Base-by-base conservation (phyloP, 2,329 filamentous ascomycete species). In the Colletotrichum higginsianum region DNA sequence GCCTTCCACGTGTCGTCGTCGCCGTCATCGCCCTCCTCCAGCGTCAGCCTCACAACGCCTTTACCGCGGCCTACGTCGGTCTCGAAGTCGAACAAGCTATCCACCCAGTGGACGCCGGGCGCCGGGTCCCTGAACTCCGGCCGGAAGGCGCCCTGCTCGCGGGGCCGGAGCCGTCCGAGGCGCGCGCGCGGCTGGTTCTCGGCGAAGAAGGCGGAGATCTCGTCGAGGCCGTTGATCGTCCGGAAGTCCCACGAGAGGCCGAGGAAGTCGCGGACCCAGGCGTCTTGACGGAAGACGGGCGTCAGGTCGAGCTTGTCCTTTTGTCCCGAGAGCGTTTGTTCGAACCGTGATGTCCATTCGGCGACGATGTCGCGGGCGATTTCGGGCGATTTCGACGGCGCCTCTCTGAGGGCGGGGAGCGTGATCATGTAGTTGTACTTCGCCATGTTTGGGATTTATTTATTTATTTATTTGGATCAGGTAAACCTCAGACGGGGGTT, bases 181-280 rank as follows among this genome's bases (percentile, higher is more conserved):
- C 50, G n/a, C 23, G 63, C 23, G 30, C 35, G 55, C 18, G 26
- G 21, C 15, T 61, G 62, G 18, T 71, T 61, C 35, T 61, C 55
- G 3, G 53, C 23, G 44, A 75, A 63, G 52, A 62, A 72, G 11
- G 44, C 49, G 11, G 47, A 50, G 8, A 70, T 70, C 2, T 57
- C 35, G n/a, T 49, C 35, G 11, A 68, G 53, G 12, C 60, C 62
- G 18, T 70, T 57, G 13, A 72, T 65, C 6, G 72, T 72, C 66
- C 84, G 85, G 61, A 89, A 86, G 56, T 86, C 84, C 88, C 88
- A 91, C 0, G 87, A 84, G 1, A 91, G 77, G 30, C 84, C 85
- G 0, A 91, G 80, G 49, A 89, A 87, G 75, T 91, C 89, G 11
- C 89, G 84, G 88, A 88, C 90, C 78, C 85, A 89, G 61, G 86